Evolutionary conservation across 2,329 filamentous ascomycete genomes (phyloP).

Genomic region (Apiospora arundinis): DNA sequence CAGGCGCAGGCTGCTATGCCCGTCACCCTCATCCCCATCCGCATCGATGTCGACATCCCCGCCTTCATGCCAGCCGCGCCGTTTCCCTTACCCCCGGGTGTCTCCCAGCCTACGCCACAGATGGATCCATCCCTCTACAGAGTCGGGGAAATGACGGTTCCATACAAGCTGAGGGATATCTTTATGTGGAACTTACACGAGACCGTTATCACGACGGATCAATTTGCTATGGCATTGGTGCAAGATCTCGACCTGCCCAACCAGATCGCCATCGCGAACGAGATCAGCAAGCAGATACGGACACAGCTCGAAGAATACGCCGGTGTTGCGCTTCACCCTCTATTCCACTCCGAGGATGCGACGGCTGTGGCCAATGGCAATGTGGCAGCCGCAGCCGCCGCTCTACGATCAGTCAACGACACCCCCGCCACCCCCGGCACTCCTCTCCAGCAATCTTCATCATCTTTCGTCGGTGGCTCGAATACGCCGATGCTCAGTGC

Average conservation of each 20-base stretch:
- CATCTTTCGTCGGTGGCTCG: slow-evolving; percentile 50
- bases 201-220: slow-evolving; percentile 89
- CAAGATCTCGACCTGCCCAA: slow-evolving; percentile 93
- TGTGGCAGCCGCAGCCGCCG: slow-evolving; percentile 30
- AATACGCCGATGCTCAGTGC: slow-evolving; percentile 64
- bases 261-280: slow-evolving; percentile 69
- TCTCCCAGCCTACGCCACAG: slow-evolving; percentile 71
- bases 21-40: slow-evolving; percentile 90
- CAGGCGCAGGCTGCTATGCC: slow-evolving; percentile 77
- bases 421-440: slow-evolving; percentile 51
- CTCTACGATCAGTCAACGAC: slow-evolving; percentile 37
- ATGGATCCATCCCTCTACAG: slow-evolving; percentile 70
- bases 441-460: slow-evolving; percentile 41
- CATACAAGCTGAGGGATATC: slow-evolving; percentile 90
- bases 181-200: slow-evolving; percentile 99
- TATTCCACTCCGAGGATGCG: slow-evolving; percentile 71
- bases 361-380: slow-evolving; percentile 32
- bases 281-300: slow-evolving; percentile 93
- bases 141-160: slow-evolving; percentile 77
- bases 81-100: slow-evolving; percentile 67
- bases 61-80: slow-evolving; percentile 73
- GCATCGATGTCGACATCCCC: slow-evolving; percentile 92
- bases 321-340: slow-evolving; percentile 87
- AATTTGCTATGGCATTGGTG: slow-evolving; percentile 89
- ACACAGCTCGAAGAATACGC: slow-evolving; percentile 96